Base-by-base conservation (phyloP, 805 yeast species). In the Dipodascus albidus region DNA sequence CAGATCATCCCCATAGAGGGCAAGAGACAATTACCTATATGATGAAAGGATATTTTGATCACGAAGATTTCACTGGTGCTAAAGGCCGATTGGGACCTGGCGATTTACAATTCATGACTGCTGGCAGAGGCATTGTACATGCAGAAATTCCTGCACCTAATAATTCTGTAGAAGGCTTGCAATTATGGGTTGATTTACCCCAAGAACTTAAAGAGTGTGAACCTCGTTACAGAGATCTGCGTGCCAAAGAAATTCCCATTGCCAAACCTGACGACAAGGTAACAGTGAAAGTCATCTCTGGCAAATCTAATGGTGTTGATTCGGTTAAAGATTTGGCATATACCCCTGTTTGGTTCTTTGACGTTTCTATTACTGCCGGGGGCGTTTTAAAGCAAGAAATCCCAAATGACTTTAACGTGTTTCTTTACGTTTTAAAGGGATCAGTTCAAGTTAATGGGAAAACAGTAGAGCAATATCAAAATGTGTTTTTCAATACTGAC, bases 81-180 rank as follows among this genome's bases (percentile, higher is more conserved):
- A 74, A 77, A 52, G 96, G 96, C 53, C 74, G 86, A 4, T 70
- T 89, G 52, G 74, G 78, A 57, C 80, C 87, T 3, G 96, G 96
- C 54, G 96, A 88, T 65, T 72, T 89, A 59, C 96, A 88, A 67
- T 87, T 88, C 67, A 88, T 88, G 96, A 88, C 96, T 24, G 96
- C 96, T 3, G 96, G 96, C 55, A 78, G 77, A 61, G 96, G 95
- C 51, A 80, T 87, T 33, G 85, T 85, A 53, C 96, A 87, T 66
- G 78, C 88, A 1, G 96, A 88, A 64, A 87, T 87, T 80, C 96
- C 96, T 4, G 82, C 82, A 35, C 72, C 74, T 41, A 67, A 71
- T 57, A 68, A 66, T 49, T 78, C 83, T 0, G 68, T 76, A 19
- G 74, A 71, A 49, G 96, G 96, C 56, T 71, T 87, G 73, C 96